phyloP scores from a whole-genome alignment of 2,329 filamentous ascomycete species.

The Orbilia blumenaviensis region DNA sequence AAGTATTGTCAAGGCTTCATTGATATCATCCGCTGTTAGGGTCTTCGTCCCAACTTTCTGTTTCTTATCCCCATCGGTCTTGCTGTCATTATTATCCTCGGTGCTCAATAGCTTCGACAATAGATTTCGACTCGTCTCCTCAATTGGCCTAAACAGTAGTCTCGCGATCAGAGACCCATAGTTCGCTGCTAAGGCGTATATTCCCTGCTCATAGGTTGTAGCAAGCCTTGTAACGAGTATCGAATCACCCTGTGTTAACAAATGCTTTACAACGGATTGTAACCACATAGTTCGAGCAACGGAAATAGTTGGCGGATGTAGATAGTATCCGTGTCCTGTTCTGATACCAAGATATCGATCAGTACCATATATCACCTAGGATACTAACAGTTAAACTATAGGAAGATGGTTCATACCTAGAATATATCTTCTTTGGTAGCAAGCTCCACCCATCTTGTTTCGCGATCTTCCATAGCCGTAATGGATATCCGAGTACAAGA shows the following conservation, averaged over 20 bases:
- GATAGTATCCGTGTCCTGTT: constrained; percentile 49
- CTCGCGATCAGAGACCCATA: constrained; percentile 90
- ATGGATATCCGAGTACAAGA: constrained; percentile 75
- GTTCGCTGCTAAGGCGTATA: constrained; percentile 92
- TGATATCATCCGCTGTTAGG: constrained; percentile 61
- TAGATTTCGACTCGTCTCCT: constrained; percentile 89
- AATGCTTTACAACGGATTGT: constrained; percentile 88
- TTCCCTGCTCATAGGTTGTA: constrained; percentile 81
- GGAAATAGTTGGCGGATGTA: constrained; percentile 30
- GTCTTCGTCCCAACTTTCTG: constrained; percentile 58
- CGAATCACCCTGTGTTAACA: constrained; percentile 93
- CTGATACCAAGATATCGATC: constrained; percentile 1
- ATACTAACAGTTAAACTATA: not conserved
- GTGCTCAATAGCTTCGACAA: constrained; percentile 80
- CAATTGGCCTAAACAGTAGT: constrained; percentile 90
- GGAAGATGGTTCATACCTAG: constrained; percentile 56
- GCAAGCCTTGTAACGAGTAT: constrained; percentile 83
- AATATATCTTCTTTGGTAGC: constrained; percentile 64
- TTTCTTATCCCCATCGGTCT: constrained; percentile 8
- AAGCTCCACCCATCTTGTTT: constrained; percentile 74
- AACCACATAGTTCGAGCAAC: constrained; percentile 84
- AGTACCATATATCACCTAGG: not conserved
- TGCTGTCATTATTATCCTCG: constrained; percentile 51
- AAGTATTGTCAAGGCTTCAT: constrained; percentile 66
- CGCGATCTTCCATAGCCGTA: constrained; percentile 70